Evolutionary conservation across 257 asterid genomes (phyloP).

Genomic region (Verbascum thapsus): DNA sequence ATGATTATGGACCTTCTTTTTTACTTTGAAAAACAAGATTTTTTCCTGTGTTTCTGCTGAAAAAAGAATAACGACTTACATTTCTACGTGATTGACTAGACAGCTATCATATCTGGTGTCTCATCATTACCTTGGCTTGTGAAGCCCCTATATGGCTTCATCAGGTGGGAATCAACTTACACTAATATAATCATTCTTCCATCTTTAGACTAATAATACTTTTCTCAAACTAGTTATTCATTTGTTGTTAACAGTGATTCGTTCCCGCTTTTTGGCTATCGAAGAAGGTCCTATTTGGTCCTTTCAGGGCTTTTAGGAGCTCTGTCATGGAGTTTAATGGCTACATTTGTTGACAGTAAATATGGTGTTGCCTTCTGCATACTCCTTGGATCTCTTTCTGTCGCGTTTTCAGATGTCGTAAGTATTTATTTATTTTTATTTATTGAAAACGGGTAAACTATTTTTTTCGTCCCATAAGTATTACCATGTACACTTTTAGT

Average conservation of each 20-base stretch:
- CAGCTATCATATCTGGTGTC: constrained; percentile 85
- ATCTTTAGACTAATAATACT: background rate
- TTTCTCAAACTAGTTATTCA: constrained; percentile 8
- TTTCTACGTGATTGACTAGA: constrained; percentile 59
- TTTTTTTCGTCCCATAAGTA: no score
- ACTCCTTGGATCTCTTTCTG: constrained; percentile 87
- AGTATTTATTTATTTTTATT: constrained; percentile 40
- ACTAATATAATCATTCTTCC: constrained; percentile 10
- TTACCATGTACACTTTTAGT: no score
- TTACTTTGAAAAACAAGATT: constrained; percentile 10
- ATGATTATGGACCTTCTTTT: constrained; percentile 6
- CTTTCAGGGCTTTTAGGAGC: constrained; percentile 92
- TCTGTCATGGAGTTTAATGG: constrained; percentile 89
- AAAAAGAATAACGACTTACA: constrained; percentile 42
- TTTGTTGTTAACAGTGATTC: constrained; percentile 60
- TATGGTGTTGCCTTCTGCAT: constrained; percentile 77
- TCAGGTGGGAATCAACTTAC: constrained; percentile 54
- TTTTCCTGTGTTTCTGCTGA: background rate
- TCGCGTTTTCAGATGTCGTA: constrained; percentile 91
- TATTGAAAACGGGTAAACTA: no score
- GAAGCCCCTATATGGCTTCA: constrained; percentile 89
- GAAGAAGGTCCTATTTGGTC: constrained; percentile 90
- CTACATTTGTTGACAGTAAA: constrained; percentile 75
- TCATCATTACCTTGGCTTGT: constrained; percentile 87
- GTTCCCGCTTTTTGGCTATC: constrained; percentile 88